Evolutionary conservation across 2,329 filamentous ascomycete species (phyloP).

Genomic region (Curvularia hawaiiensis): DNA sequence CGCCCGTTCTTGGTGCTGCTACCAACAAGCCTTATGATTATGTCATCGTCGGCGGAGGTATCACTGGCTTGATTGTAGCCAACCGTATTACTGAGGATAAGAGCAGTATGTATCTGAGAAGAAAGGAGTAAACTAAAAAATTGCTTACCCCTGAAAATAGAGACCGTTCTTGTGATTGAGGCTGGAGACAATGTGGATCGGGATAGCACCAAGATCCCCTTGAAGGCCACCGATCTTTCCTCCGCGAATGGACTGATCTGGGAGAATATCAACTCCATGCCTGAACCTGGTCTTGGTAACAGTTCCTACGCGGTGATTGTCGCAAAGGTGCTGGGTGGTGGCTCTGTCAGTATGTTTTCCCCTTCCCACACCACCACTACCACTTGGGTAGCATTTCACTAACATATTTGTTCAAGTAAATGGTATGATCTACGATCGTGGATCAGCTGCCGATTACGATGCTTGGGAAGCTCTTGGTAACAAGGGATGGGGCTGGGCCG

Average conservation of each 20-base stretch:
- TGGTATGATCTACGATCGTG: constrained; percentile 47
- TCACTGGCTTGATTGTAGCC: constrained; percentile 38
- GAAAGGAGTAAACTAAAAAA: background rate
- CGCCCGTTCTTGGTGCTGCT: constrained; percentile 23
- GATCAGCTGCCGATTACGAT: constrained; percentile 50
- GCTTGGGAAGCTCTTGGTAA: constrained; percentile 65
- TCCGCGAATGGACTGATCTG: constrained; percentile 27
- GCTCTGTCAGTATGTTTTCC: constrained; percentile 17
- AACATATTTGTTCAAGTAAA: constrained; percentile 27
- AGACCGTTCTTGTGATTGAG: constrained; percentile 36
- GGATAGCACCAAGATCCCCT: constrained; percentile 32
- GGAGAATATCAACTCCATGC: constrained; percentile 28
- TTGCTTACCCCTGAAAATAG: constrained; percentile 16
- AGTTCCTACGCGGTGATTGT: constrained; percentile 28
- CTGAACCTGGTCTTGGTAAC: constrained; percentile 31
- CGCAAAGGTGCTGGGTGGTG: constrained; percentile 37
- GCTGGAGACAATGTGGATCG: constrained; percentile 32
- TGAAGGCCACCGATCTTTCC: constrained; percentile 33
- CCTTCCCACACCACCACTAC: too few relatives aligned
- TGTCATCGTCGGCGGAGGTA: constrained; percentile 40
- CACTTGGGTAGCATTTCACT: too few relatives aligned
- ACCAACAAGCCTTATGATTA: constrained; percentile 33
- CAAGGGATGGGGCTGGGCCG: constrained; percentile 62
- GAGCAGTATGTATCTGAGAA: constrained; percentile 17
- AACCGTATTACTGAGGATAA: constrained; percentile 36